Evolutionary conservation across 441 rosid genomes (phyloP), one percentile per base, ranked within the genome.

Genomic region (Syzygium syzygioides): DNA sequence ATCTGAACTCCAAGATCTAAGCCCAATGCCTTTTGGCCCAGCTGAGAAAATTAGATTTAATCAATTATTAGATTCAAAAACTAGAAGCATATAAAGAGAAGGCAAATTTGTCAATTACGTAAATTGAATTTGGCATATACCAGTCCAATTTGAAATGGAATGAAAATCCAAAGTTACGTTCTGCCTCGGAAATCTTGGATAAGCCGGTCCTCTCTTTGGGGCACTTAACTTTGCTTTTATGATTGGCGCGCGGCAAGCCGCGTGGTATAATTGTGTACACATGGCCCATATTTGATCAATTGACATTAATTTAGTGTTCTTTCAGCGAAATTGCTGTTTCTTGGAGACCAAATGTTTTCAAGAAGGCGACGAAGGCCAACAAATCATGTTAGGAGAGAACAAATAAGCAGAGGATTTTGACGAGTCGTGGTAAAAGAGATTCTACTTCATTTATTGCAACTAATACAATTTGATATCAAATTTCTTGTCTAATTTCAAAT

Each of bases 151-250:
- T 45, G 48, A 45, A 45, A 45, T 45, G 48, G 48, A 45, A 45
- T 45, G 48, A 7, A 45, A 45, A 45, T 45, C 9, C 48, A 45
- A 45, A 45, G 48, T 45, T 45, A 45, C 7, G 48, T 8, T 45
- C 7, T 45, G 48, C 9, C 9, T 45, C 48, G 48, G 48, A 45
- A 45, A 45, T 45, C 8, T 45, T 45, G 9, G 7, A 45, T 45
- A 14, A 60, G 4, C n/a, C 7, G 14, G 0, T 28, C n/a, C 32
- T 14, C 17, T 1, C 14, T 3, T 12, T 1, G 54, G 0, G 54
- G 17, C 15, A 14, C 4, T 60, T 60, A 28, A 60, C 17, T 60
- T 60, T 60, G 4, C 17, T 13, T 28, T 12, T 28, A 13, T 60
- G 17, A 60, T 60, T 28, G 28, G 7, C 4, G 5, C 1, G 30